These are phyloP conservation scores for Curvularia spicifera DNA, from an alignment of 2,329 filamentous ascomycete genomes.

Conservation along the genomic window DNA sequence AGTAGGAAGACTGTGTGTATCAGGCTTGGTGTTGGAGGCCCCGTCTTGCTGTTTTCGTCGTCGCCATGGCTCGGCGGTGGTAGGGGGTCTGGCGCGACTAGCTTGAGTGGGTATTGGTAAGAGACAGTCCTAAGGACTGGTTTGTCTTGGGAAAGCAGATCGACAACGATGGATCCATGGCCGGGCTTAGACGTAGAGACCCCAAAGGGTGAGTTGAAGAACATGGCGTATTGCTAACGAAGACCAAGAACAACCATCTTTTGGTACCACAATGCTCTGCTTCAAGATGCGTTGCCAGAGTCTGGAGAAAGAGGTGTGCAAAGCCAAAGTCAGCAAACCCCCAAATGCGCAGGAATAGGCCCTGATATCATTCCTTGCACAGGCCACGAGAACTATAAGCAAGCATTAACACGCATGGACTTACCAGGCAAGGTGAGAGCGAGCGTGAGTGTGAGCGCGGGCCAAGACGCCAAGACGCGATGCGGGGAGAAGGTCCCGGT, in stretches of 20 bases:
- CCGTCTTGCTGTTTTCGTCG: background rate
- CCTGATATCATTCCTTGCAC: background rate
- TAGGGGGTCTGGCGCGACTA: conserved; percentile 79
- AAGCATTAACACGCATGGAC: background rate
- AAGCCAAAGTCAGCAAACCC: background rate
- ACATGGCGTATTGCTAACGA: conserved; percentile 32
- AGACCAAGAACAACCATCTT: conserved; percentile 20
- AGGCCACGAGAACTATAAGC: background rate
- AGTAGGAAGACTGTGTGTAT: conserved; percentile 83
- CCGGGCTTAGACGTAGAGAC: conserved; percentile 76
- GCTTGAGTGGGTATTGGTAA: conserved; percentile 94
- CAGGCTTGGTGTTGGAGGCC: conserved; percentile 53
- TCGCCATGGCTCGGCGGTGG: conserved; percentile 56
- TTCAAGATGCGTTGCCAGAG: background rate
- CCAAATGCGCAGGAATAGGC: background rate
- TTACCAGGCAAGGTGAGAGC: background rate
- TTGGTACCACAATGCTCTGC: background rate
- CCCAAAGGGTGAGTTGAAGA: conserved; percentile 72
- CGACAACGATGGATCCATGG: conserved; percentile 76
- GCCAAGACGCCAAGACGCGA: conserved; percentile 11
- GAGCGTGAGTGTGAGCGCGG: conserved; percentile 5
- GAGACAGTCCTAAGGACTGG: conserved; percentile 76
- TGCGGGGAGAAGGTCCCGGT: conserved; percentile 9
- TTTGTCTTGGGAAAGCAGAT: conserved; percentile 71
- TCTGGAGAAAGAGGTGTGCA: background rate